Evolutionary conservation across 2,329 filamentous ascomycete species (phyloP), one percentile per base, ranked within the genome.

Genomic region (Fusarium sp.): DNA sequence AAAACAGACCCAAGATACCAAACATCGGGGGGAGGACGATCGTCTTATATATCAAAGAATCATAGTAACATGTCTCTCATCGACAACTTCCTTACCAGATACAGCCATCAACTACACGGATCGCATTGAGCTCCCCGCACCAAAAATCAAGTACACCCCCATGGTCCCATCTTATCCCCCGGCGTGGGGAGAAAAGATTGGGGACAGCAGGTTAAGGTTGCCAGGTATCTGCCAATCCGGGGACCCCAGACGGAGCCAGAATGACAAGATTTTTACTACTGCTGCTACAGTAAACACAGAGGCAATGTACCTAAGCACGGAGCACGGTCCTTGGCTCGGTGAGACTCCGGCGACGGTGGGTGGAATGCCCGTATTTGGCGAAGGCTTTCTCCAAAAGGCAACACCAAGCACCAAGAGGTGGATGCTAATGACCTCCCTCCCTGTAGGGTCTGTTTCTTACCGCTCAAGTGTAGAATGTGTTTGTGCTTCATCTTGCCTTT

Each of bases 191-290:
- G 18, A 13, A 26, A 20, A 36, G 14, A 38, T 18, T 26, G 15
- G 7, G 10, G 34, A 51, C 20, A 49, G 17, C 9, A 51, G 18
- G 36, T 42, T 49, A 38, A 36, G 38, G 42, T 42, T 42, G 20
- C 22, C 34, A 43, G 49, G 40, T 46, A 51, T 28, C 40, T 65
- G 61, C 42, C 54, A 64, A 72, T 72, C 70, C 57, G 70, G 69
- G 69, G 70, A 68, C 70, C 69, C 70, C 70, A 72, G 70, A 72
- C 61, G 20, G 58, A 36, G 58, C 48, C 28, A 31, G 28, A 36
- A n/a, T 11, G 18, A 51, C 13, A 43, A 28, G 28, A 42, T 24
- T 42, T 22, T 24, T 42, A 10, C 28, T 31, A 5, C 28, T 31
- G 28, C 28, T 31, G 28, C 28, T 31, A 31, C 28, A 11, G 28